Evolutionary conservation across 129 eudicot genomes (phyloP).

Genomic region (Solidago caesia): DNA sequence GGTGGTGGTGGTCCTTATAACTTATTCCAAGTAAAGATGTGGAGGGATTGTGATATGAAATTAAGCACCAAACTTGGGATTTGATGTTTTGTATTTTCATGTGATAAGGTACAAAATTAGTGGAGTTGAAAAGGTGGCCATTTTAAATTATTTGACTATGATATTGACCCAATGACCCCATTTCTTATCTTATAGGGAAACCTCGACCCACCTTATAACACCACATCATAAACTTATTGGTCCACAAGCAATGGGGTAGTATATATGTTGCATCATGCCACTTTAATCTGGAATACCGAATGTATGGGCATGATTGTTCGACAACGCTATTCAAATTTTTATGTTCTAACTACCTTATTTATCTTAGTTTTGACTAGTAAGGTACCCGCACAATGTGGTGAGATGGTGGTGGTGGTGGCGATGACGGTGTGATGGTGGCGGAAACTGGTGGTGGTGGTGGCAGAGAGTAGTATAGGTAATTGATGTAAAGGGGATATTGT

Average conservation of each 20-base stretch:
- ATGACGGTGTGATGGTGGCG: too few species aligned
- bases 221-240: constrained; percentile 23
- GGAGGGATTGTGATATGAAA: constrained; percentile 18
- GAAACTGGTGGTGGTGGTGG: too few species aligned
- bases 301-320: too few species aligned
- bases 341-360: too few species aligned
- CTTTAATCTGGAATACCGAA: too few species aligned
- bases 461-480: too few species aligned
- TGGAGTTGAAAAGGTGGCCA: constrained; percentile 35
- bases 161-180: constrained; percentile 19
- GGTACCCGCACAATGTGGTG: too few species aligned
- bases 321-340: too few species aligned
- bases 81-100: constrained; percentile 36
- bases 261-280: too few species aligned
- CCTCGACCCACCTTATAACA: constrained; percentile 21
- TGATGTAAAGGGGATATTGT: too few species aligned
- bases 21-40: constrained; percentile 29
- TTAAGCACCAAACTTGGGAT: constrained; percentile 12
- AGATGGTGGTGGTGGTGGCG: too few species aligned
- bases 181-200: constrained; percentile 24
- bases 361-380: too few species aligned
- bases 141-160: constrained; percentile 34
- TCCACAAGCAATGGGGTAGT: constrained; percentile 8
- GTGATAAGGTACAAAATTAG: constrained; percentile 37
- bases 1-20: constrained; percentile 29